Conservation (phyloP, 2,329 filamentous ascomycete genomes). For the Chrysoporthe deuterocubensis region DNA sequence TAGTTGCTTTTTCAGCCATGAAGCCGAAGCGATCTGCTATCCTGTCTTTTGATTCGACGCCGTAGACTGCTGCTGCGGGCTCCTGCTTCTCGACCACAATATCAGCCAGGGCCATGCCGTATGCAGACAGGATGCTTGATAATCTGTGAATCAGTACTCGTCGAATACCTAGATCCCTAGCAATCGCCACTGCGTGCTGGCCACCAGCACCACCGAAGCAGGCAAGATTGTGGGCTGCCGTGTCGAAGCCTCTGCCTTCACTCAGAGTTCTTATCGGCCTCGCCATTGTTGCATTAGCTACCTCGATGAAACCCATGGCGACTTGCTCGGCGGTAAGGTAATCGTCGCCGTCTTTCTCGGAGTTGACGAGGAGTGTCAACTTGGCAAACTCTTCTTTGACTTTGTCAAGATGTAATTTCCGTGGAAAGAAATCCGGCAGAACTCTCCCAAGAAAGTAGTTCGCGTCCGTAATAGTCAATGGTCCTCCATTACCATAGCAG, state of each 20-base stretch:
- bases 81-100: slow-evolving; percentile 92
- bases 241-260: slow-evolving; percentile 90
- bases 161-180: slow-evolving; percentile 78
- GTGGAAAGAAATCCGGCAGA: slow-evolving; percentile 89
- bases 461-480: slow-evolving; percentile 87
- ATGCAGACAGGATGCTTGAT: slow-evolving; percentile 86
- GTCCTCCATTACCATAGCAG: slow-evolving; percentile 88
- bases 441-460: slow-evolving; percentile 85
- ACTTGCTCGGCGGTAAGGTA: slow-evolving; percentile 81
- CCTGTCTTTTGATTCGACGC: slow-evolving; percentile 69
- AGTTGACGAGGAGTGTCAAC: slow-evolving; percentile 77
- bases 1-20: slow-evolving; percentile 74
- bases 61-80: slow-evolving; percentile 68
- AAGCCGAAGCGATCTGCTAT: slow-evolving; percentile 60
- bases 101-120: slow-evolving; percentile 90
- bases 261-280: slow-evolving; percentile 88
- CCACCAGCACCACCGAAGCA: slow-evolving; percentile 92
- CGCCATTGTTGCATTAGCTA: slow-evolving; percentile 91
- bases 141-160: slow-evolving; percentile 87
- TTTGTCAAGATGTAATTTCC: slow-evolving; percentile 77
- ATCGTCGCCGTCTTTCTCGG: slow-evolving; percentile 63
- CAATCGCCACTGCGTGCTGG: slow-evolving; percentile 90
- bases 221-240: slow-evolving; percentile 84
- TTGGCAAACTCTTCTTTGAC: slow-evolving; percentile 77
- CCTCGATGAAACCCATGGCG: slow-evolving; percentile 85